Percentiles rank a stretch among this genome's conserved stretches.
phyloP scores from a whole-genome alignment of 2,329 filamentous ascomycete species.

The Leptographium lundbergii region DNA sequence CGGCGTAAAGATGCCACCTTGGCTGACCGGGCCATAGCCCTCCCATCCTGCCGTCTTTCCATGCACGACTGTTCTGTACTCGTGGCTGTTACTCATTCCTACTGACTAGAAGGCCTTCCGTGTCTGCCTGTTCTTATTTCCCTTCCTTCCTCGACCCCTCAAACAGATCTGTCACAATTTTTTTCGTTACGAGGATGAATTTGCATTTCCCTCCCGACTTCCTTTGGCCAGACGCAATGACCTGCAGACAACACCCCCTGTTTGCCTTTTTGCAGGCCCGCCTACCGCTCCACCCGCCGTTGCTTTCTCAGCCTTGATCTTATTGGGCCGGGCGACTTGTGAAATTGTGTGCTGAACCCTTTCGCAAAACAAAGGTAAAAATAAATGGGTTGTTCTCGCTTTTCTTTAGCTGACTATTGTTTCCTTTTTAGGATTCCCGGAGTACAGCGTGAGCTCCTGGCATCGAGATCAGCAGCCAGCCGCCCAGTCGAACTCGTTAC shows the following conservation, averaged over 20 bases:
- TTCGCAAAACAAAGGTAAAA: not conserved
- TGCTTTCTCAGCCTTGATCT: not conserved
- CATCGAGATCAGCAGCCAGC: not conserved
- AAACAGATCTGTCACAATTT: slow-evolving; percentile 7
- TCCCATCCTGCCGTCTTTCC: not conserved
- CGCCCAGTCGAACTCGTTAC: no score
- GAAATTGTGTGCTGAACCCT: not conserved
- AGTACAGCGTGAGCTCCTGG: not conserved
- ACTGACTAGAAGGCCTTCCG: not conserved
- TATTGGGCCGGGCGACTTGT: not conserved
- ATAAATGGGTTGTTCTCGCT: not conserved
- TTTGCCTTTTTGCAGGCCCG: slow-evolving; percentile 2
- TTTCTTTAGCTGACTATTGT: not conserved
- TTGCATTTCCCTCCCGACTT: not conserved
- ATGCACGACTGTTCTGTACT: not conserved
- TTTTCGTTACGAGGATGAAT: not conserved
- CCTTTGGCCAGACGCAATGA: slow-evolving; percentile 1
- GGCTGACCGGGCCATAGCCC: not conserved
- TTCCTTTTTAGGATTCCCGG: not conserved
- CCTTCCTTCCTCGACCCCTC: not conserved
- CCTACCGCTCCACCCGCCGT: slow-evolving; percentile 9
- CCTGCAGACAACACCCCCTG: slow-evolving; percentile 1
- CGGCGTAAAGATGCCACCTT: not conserved
- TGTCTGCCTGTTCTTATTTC: not conserved
- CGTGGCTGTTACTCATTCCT: not conserved